phyloP scores from a whole-genome alignment of 2,329 filamentous ascomycete genomes.

The Fusarium albosuccineum region DNA sequence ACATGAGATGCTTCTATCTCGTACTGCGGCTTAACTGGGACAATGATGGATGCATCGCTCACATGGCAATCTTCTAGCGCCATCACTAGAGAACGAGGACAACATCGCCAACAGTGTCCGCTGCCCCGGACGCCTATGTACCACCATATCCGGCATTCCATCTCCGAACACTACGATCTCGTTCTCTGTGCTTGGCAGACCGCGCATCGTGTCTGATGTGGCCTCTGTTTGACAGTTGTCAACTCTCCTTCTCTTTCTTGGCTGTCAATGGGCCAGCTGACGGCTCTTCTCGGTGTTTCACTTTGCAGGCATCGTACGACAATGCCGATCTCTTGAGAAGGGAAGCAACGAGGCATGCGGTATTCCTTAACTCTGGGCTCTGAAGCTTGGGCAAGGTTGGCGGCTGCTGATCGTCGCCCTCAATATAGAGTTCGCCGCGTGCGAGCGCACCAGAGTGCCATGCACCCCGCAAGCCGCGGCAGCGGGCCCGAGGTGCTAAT shows the following conservation, averaged over 20 bases:
- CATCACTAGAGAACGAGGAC: constrained; percentile 21
- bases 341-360: constrained; percentile 5
- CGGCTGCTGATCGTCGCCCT: constrained; percentile 16
- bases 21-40: constrained; percentile 21
- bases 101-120: constrained; percentile 10
- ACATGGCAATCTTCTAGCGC: constrained; percentile 40
- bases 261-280: background rate
- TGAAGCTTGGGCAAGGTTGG: constrained; percentile 6
- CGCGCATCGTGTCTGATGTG: background rate
- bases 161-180: constrained; percentile 18
- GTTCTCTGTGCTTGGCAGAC: background rate
- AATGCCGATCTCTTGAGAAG: constrained; percentile 12
- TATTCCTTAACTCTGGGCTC: constrained; percentile 9
- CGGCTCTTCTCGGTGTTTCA: background rate
- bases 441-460: constrained; percentile 26
- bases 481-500: constrained; percentile 30
- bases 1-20: constrained; percentile 23
- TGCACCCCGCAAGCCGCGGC: constrained; percentile 39
- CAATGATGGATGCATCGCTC: constrained; percentile 18
- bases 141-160: constrained; percentile 33
- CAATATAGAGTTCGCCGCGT: constrained; percentile 37
- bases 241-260: background rate
- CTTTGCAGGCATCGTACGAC: background rate
- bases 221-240: background rate
- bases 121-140: background rate